Percentiles rank a stretch among this genome's conserved stretches.
phyloP scores from a whole-genome alignment of 139 green algal species.

The Spirogloea muscicola region DNA sequence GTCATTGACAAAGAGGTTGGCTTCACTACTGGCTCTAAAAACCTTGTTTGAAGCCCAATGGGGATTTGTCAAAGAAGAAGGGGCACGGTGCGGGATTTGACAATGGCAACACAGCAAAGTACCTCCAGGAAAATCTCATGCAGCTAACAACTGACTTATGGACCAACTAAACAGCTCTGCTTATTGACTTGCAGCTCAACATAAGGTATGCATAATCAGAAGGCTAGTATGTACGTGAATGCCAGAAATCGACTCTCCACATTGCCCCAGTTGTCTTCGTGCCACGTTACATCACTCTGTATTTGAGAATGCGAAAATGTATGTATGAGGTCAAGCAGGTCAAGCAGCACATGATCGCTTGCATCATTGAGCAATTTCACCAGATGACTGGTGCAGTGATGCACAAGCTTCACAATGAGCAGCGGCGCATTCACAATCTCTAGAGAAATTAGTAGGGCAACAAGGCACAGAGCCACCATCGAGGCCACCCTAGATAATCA shows the following conservation, averaged over 20 bases:
- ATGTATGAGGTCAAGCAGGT: not conserved
- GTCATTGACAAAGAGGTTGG: not conserved
- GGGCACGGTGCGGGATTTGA: not conserved
- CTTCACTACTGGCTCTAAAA: not conserved
- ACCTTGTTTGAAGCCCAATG: not conserved
- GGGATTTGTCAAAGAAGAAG: too few relatives aligned
- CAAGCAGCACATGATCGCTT: too few relatives aligned
- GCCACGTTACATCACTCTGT: constrained; percentile 87
- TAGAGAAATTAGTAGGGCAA: too few relatives aligned
- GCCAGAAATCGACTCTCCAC: constrained; percentile 85
- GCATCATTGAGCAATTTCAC: too few relatives aligned
- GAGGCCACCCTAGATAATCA: too few relatives aligned
- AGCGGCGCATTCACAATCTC: too few relatives aligned
- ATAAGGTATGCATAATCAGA: not conserved
- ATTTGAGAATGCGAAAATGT: not conserved
- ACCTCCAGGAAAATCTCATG: not conserved
- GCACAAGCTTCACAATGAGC: too few relatives aligned
- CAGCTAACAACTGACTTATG: not conserved
- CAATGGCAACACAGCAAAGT: not conserved
- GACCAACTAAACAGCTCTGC: not conserved
- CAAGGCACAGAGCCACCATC: too few relatives aligned
- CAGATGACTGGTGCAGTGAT: too few relatives aligned
- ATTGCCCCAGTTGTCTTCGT: constrained; percentile 93
- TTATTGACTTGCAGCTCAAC: not conserved
- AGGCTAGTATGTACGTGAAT: constrained; percentile 68